Evolutionary conservation across 805 yeast genomes (phyloP).

Genomic region (Kodamaea neixiangensis): DNA sequence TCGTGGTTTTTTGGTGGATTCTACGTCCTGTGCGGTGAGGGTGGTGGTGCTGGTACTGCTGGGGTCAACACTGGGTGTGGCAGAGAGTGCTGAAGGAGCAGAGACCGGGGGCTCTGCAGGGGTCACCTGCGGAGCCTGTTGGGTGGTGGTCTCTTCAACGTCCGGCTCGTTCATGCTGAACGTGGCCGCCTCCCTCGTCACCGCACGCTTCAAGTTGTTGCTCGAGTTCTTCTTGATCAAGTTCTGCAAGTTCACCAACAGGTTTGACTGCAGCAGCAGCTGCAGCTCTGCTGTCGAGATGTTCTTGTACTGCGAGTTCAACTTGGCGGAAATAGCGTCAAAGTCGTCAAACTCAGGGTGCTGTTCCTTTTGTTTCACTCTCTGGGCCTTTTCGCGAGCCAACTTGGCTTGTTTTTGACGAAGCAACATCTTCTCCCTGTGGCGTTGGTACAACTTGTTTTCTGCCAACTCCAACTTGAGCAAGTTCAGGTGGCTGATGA

Average conservation of each 20-base stretch:
- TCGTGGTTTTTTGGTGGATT: constrained; percentile 42
- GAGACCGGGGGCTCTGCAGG: too few species aligned
- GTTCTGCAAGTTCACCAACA: constrained; percentile 17
- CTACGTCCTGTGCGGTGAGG: constrained; percentile 3
- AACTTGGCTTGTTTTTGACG: constrained; percentile 16
- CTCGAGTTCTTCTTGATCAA: constrained; percentile 11
- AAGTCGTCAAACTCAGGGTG: constrained; percentile 46
- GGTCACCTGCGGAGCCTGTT: neutral
- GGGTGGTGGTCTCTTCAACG: neutral
- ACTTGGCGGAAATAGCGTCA: constrained; percentile 45
- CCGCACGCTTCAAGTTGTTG: constrained; percentile 1
- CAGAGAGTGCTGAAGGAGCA: neutral
- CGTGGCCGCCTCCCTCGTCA: constrained; percentile 1
- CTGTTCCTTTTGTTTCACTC: constrained; percentile 16
- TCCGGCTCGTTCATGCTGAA: constrained; percentile 3
- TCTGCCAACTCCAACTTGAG: constrained; percentile 44
- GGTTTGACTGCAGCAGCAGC: constrained; percentile 16
- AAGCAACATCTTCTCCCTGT: constrained; percentile 26
- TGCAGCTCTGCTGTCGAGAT: constrained; percentile 9
- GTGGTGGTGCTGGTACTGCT: neutral
- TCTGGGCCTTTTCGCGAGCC: constrained; percentile 6
- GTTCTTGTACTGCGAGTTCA: constrained; percentile 38
- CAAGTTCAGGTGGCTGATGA: constrained; percentile 61
- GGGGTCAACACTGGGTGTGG: neutral
- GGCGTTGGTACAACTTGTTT: constrained; percentile 33